Base-by-base conservation (phyloP, 176 grass and related monocot species). In the Poa pratensis region DNA sequence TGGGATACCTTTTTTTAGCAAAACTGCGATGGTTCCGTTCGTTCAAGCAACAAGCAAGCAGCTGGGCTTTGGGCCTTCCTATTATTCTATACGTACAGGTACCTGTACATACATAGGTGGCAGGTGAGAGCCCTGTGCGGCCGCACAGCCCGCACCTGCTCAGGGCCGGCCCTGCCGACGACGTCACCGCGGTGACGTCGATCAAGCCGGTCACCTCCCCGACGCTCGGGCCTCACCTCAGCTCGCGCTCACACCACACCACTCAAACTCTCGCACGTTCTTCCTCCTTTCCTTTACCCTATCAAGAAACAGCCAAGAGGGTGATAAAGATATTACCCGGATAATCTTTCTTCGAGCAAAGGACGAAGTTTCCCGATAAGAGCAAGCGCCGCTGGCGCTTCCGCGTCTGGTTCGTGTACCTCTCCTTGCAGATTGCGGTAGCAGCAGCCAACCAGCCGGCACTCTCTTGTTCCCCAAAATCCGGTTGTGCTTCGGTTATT, bases 171-270 rank as follows among this genome's bases (percentile, higher is more conserved):
- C n/a, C n/a, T n/a, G n/a, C 20, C 43, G 22, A 6, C 59, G 82
- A 84, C 75, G 89, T 87, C 80, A 80, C 18, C 9, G 2, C 13
- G 12, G 49, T 90, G 89, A 87, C 89, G 89, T 80, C 49, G 27
- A 7, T 1, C 17, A 7, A 34, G 9, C 28, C 1, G 13, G 89
- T 87, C 89, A 87, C 80, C 80, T 16, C 7, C 46, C 62, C 6
- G 45, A 27, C 69, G 69, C 50, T 15, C 78, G 3, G 27, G 11
- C 51, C 39, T 58, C 72, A 11, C 82, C 72, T 75, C 67, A 88
- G 18, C 55, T 3, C 20, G 11, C 54, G 22, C 40, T n/a, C 69
- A 16, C 52, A 79, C 26, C 59, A 34, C 45, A 0, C 40, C 11
- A 60, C 1, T 15, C 27, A 40, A 74, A 54, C 22, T 11, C 22